These are phyloP conservation scores for Pseudonitzschia pungens DNA, from an alignment of 108 stramenopile genomes.

Conservation along the genomic window DNA sequence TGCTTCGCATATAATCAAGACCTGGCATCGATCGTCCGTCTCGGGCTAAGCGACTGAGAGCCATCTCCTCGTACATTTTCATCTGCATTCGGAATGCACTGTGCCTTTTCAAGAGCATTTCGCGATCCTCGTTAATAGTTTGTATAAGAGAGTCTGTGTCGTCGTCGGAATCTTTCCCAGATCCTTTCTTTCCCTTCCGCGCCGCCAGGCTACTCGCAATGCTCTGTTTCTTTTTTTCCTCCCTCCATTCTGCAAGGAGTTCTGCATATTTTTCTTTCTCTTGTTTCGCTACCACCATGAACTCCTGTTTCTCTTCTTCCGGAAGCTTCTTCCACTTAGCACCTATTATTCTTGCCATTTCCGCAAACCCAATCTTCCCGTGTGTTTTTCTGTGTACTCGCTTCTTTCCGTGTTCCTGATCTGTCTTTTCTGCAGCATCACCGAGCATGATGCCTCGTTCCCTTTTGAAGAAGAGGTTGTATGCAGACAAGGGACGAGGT, in stretches of 20 bases:
- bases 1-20: constrained; percentile 24
- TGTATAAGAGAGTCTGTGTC: constrained; percentile 2
- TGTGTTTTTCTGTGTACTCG: constrained; percentile 75
- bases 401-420: constrained; percentile 34
- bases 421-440: constrained; percentile 25
- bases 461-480: constrained; percentile 43
- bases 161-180: neutral
- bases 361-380: constrained; percentile 77
- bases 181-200: constrained; percentile 1
- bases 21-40: constrained; percentile 10
- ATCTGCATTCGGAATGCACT: constrained; percentile 13
- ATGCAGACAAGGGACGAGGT: constrained; percentile 39
- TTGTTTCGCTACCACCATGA: constrained; percentile 26
- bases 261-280: constrained; percentile 42
- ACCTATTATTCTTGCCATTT: constrained; percentile 67
- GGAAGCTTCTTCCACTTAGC: constrained; percentile 51
- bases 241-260: constrained; percentile 39
- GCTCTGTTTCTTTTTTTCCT: constrained; percentile 26
- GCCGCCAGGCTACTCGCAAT: neutral
- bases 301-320: constrained; percentile 20
- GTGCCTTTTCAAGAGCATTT: neutral
- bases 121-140: constrained; percentile 1
- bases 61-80: constrained; percentile 15
- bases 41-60: neutral
- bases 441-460: constrained; percentile 40